Evolutionary conservation across 2,329 filamentous ascomycete genomes (phyloP).

Genomic region (Fusarium keratoplasticum): DNA sequence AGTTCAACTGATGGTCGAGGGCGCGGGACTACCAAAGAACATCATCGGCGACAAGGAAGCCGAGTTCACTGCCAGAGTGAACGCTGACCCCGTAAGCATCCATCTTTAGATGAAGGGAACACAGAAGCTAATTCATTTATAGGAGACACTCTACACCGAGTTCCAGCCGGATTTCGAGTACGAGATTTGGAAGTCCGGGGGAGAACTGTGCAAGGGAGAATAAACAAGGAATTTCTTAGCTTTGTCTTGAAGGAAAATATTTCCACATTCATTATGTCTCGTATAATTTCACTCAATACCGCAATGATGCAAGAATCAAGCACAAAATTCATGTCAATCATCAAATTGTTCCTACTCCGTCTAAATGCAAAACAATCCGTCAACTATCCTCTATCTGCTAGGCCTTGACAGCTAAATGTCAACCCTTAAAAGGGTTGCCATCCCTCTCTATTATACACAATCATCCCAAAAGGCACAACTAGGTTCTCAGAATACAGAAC

Average conservation of each 20-base stretch:
- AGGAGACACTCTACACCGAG: slow-evolving; percentile 46
- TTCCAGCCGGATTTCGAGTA: slow-evolving; percentile 47
- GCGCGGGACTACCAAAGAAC: slow-evolving; percentile 41
- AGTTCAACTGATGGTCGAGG: slow-evolving; percentile 46
- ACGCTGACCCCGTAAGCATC: slow-evolving; percentile 38
- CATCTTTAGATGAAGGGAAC: neutral
- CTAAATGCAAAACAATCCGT: neutral
- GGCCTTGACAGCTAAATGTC: neutral
- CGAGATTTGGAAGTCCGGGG: slow-evolving; percentile 44
- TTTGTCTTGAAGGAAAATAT: neutral
- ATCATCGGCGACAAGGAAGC: slow-evolving; percentile 52
- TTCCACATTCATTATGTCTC: neutral
- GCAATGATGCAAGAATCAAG: neutral
- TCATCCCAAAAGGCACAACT: neutral
- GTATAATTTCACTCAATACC: neutral
- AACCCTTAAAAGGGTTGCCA: neutral
- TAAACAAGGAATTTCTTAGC: neutral
- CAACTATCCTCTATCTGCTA: neutral
- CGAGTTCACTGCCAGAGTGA: slow-evolving; percentile 49
- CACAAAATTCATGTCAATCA: neutral
- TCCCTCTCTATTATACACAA: neutral
- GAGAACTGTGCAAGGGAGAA: slow-evolving; percentile 33
- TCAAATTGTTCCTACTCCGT: neutral
- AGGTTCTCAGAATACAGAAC: neutral
- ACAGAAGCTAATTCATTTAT: neutral